Evolutionary conservation across 108 stramenopile genomes (phyloP).

Genomic region (Craspedostauros australis): DNA sequence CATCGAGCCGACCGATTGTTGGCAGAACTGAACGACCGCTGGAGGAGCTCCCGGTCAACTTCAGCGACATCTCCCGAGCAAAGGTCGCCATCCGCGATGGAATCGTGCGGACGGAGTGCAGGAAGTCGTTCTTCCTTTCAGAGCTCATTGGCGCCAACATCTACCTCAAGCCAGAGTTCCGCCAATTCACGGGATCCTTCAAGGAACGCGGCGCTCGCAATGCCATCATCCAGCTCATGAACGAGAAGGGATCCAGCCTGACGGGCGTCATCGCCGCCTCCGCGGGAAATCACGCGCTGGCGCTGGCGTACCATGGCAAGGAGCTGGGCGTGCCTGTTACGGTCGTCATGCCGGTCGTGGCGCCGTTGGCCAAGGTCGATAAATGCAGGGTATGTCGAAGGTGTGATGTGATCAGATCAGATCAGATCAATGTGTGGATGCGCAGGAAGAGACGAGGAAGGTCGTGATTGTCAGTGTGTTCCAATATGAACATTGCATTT

Average conservation of each 20-base stretch:
- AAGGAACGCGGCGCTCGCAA: constrained; percentile 97
- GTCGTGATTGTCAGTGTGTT: no score
- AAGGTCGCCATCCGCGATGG: constrained; percentile 72
- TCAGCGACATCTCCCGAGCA: constrained; percentile 76
- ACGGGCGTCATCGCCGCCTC: constrained; percentile 90
- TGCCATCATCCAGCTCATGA: constrained; percentile 71
- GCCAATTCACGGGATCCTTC: constrained; percentile 93
- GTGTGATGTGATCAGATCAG: no score
- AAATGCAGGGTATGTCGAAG: constrained; percentile 84
- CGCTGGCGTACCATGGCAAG: constrained; percentile 90
- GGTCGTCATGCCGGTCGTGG: constrained; percentile 93
- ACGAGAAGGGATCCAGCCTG: constrained; percentile 27
- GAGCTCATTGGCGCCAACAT: constrained; percentile 79
- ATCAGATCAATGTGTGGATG: no score
- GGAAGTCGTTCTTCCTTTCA: constrained; percentile 62
- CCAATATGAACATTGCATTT: no score
- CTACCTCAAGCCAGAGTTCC: constrained; percentile 79
- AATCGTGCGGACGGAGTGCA: constrained; percentile 56
- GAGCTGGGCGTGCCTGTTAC: constrained; percentile 92
- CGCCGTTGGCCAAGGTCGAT: constrained; percentile 92
- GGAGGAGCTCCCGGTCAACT: constrained; percentile 60
- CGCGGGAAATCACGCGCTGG: constrained; percentile 90
- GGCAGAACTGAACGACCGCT: no score
- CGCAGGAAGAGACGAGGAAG: no score
- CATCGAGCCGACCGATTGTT: no score